Evolutionary conservation across 2,329 filamentous ascomycete species (phyloP), one percentile per base, ranked within the genome.

Genomic region (Apiospora sp.): DNA sequence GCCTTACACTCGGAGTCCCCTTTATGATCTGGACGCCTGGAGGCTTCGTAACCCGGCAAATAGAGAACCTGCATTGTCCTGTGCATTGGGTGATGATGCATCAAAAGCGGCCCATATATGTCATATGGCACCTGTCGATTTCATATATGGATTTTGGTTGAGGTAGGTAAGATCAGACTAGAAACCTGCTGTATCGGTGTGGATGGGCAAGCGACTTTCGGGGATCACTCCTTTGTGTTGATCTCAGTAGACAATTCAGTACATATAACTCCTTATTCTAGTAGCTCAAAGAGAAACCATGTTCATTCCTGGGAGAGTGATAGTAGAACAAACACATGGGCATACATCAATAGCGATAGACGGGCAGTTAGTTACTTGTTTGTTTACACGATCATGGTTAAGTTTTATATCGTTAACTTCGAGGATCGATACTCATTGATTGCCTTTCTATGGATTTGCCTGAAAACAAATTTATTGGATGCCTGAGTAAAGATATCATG

Each of bases 391-490:
- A 5, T 34, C 27, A 22, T n/a, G 22, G 51, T 22, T 13, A 54
- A 14, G 4, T 58, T 58, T 19, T 1, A 30, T 13, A 14, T 34
- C 13, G 27, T 58, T 1, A n/a, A n/a, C 24, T 5, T 19, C 19
- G 54, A 22, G 54, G 54, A 64, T 19, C n/a, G 34, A 37, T 24
- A 24, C 8, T 24, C 34, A 14, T 64, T 61, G 19, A 13, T 61
- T 61, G 54, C 37, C 30, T 61, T 61, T 64, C 58, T 64, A 64
- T 64, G 30, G 58, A 41, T 64, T 19, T 64, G 58, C 34, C 34
- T 14, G 34, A 64, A 41, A 64, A 64, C 58, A 41, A 41, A 64
- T 64, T 34, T 3, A 6, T 8, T 41, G 30, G 7, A 41, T 64
- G 58, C 16, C 41, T 41, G 58, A 41, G 19, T 64, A 37, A 41